Percentiles rank a stretch among this genome's conserved stretches.
phyloP scores from a whole-genome alignment of 441 rosid species.

The Kokia cookei region DNA sequence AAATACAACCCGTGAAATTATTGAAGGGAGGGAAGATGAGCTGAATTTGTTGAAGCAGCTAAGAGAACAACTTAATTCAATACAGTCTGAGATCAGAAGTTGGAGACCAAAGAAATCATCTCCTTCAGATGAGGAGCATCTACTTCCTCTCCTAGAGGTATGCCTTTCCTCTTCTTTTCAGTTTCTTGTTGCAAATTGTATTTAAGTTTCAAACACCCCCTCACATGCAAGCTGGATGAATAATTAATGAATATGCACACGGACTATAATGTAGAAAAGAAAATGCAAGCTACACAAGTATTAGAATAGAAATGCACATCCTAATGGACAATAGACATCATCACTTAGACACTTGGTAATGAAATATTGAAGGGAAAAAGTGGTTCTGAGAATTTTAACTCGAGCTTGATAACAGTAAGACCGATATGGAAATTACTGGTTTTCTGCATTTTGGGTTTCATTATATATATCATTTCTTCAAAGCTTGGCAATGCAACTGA shows the following conservation, averaged over 20 bases:
- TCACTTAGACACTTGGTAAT: background rate
- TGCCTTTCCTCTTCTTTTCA: background rate
- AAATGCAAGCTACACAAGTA: background rate
- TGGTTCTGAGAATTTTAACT: background rate
- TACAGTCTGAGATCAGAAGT: conserved; percentile 53
- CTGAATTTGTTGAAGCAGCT: conserved; percentile 58
- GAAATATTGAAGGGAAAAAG: background rate
- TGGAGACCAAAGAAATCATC: conserved; percentile 33
- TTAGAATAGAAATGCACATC: background rate
- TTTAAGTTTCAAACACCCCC: background rate
- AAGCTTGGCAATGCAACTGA: background rate
- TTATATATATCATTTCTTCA: background rate
- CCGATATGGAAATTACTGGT: background rate
- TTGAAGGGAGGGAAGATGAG: conserved; percentile 34
- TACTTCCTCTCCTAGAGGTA: conserved; percentile 45
- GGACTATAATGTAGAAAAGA: background rate
- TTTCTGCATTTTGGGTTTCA: background rate
- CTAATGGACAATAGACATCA: background rate
- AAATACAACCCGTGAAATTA: conserved; percentile 28
- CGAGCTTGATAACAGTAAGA: background rate
- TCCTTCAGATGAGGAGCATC: conserved; percentile 25
- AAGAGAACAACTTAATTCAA: conserved; percentile 51
- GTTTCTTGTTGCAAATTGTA: background rate
- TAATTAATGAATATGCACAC: background rate
- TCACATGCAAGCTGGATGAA: background rate